Evolutionary conservation across 129 eudicot genomes (phyloP).

Genomic region (Pseudognaphalium luteoalbum): DNA sequence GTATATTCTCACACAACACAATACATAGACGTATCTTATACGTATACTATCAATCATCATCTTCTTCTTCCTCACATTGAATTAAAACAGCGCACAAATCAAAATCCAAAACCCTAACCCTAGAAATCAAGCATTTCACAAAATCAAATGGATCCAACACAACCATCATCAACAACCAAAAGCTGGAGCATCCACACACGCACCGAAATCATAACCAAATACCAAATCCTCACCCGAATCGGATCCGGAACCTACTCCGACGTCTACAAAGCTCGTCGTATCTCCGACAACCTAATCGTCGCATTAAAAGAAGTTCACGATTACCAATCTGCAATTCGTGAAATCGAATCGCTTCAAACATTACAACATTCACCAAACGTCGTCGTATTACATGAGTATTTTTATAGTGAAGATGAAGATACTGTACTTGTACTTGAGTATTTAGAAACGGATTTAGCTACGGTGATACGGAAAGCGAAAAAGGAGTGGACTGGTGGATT

Average conservation of each 20-base stretch:
- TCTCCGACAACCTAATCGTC: constrained; percentile 60
- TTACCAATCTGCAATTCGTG: constrained; percentile 75
- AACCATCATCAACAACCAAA: constrained; percentile 44
- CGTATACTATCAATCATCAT: too few relatives aligned
- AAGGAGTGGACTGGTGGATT: constrained; percentile 48
- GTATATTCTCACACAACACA: too few relatives aligned
- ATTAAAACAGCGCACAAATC: neutral
- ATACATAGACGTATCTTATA: too few relatives aligned
- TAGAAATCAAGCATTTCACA: constrained; percentile 1
- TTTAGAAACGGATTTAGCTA: constrained; percentile 57
- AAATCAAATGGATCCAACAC: constrained; percentile 42
- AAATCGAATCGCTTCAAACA: constrained; percentile 78
- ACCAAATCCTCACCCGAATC: constrained; percentile 58
- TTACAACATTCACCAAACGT: constrained; percentile 79
- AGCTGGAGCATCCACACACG: constrained; percentile 99
- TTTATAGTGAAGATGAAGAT: constrained; percentile 80
- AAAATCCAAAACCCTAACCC: constrained; percentile 4
- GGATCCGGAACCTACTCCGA: constrained; percentile 95
- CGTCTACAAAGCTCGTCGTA: constrained; percentile 76
- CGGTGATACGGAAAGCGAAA: constrained; percentile 54
- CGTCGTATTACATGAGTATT: constrained; percentile 79
- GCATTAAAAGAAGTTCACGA: constrained; percentile 95
- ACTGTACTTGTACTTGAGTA: constrained; percentile 89
- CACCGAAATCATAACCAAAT: constrained; percentile 67
- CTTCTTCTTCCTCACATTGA: neutral